These are phyloP conservation scores for Wallacemonas rigidus DNA, from an alignment of 208 protist genomes.

Conservation along the genomic window DNA sequence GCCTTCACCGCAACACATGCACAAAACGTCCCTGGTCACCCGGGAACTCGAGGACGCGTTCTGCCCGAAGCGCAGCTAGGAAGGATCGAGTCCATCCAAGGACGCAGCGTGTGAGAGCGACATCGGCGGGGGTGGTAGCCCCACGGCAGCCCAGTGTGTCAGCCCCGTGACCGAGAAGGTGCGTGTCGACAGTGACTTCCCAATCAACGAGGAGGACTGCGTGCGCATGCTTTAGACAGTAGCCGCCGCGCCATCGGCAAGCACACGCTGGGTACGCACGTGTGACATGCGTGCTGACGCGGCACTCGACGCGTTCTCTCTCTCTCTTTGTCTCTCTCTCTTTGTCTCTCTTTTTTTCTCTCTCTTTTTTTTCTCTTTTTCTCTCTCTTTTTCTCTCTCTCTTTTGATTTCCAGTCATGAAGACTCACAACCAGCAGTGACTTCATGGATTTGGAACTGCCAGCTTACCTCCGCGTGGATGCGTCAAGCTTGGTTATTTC, in stretches of 20 bases:
- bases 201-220: background rate
- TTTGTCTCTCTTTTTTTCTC: slow-evolving; percentile 16
- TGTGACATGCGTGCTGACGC: too few species aligned
- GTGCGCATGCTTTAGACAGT: background rate
- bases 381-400: background rate
- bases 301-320: too few species aligned
- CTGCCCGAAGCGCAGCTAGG: background rate
- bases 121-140: background rate
- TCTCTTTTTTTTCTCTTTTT: slow-evolving; percentile 13
- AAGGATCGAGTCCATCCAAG: background rate
- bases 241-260: too few species aligned
- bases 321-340: slow-evolving; percentile 1
- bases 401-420: background rate
- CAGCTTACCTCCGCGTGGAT: too few species aligned
- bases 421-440: too few species aligned
- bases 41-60: slow-evolving; percentile 36
- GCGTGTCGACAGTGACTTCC: background rate
- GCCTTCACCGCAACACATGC: slow-evolving; percentile 33
- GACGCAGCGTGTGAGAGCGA: background rate
- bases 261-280: too few species aligned
- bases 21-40: slow-evolving; percentile 26
- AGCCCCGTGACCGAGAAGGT: slow-evolving; percentile 13
- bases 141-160: background rate
- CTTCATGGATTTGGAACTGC: too few species aligned
- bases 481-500: too few species aligned